phyloP scores from a whole-genome alignment of 2,329 filamentous ascomycete species.

The Alternaria triticimaculans region DNA sequence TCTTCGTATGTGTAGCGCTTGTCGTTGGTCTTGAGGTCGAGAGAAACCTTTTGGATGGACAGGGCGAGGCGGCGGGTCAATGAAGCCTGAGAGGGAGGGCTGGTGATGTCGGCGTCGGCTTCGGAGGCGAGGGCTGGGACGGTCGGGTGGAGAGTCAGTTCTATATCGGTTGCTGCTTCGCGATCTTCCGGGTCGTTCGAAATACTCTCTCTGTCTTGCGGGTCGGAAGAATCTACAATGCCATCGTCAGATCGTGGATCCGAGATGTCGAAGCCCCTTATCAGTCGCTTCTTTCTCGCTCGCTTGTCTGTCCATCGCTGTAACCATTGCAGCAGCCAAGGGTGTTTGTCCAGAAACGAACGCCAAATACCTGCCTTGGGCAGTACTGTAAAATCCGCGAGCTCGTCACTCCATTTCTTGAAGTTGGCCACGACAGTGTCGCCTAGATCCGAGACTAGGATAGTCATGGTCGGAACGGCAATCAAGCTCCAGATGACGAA shows the following conservation, averaged over 20 bases:
- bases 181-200: background rate
- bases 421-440: conserved; percentile 77
- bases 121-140: conserved; percentile 19
- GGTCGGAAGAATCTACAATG: background rate
- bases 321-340: conserved; percentile 49
- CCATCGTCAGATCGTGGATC: conserved; percentile 43
- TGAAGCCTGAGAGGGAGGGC: conserved; percentile 52
- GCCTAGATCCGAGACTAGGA: conserved; percentile 67
- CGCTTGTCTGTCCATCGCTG: conserved; percentile 46
- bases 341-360: conserved; percentile 57
- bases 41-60: conserved; percentile 71
- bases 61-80: conserved; percentile 69
- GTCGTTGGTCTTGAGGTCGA: conserved; percentile 65
- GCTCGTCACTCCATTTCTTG: conserved; percentile 65
- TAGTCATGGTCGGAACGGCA: conserved; percentile 85
- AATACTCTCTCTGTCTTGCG: conserved; percentile 23
- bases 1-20: conserved; percentile 80
- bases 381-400: conserved; percentile 71
- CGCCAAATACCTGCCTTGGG: conserved; percentile 64
- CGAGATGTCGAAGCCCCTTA: conserved; percentile 55
- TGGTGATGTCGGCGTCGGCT: conserved; percentile 12
- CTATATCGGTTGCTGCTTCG: conserved; percentile 11
- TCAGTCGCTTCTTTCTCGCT: conserved; percentile 50
- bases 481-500: conserved; percentile 94
- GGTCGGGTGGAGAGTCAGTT: conserved; percentile 11